phyloP scores from a whole-genome alignment of 257 asterid genomes.

The Thymus quinquecostatus region DNA sequence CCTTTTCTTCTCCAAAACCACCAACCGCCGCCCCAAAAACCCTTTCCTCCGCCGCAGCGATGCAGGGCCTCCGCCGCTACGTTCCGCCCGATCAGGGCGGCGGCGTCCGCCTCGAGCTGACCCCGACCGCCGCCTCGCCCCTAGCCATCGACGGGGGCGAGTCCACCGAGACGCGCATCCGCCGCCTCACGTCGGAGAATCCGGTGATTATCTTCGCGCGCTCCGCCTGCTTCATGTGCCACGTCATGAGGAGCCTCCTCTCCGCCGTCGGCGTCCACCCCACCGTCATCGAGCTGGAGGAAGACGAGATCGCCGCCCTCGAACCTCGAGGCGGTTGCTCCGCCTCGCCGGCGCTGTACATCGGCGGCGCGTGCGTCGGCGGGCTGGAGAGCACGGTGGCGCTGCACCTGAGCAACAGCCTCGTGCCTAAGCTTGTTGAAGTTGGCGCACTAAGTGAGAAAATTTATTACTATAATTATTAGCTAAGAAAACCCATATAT shows the following conservation, averaged over 20 bases:
- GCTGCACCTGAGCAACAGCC: constrained; percentile 76
- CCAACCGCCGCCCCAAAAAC: not conserved
- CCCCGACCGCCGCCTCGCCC: constrained; percentile 59
- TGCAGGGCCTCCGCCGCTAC: constrained; percentile 57
- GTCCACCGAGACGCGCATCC: constrained; percentile 76
- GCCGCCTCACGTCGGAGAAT: constrained; percentile 72
- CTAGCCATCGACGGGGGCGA: constrained; percentile 69
- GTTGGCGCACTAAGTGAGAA: constrained; percentile 66
- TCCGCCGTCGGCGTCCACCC: constrained; percentile 79
- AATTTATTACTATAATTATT: constrained; percentile 25
- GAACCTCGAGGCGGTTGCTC: constrained; percentile 12
- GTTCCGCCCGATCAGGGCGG: constrained; percentile 37
- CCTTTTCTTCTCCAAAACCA: not conserved
- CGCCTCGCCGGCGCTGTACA: constrained; percentile 63
- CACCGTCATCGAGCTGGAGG: constrained; percentile 82
- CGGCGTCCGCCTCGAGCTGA: constrained; percentile 61
- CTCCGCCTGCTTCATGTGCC: constrained; percentile 91
- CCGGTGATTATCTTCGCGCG: constrained; percentile 86
- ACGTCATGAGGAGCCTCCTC: constrained; percentile 77
- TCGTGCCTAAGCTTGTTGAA: constrained; percentile 84
- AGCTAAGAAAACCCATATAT: not conserved
- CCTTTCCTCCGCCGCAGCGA: constrained; percentile 31
- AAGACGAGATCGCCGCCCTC: constrained; percentile 66
- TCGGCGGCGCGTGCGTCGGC: constrained; percentile 89
- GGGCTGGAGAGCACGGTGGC: constrained; percentile 80